Percentiles rank a stretch among this genome's conserved stretches.
These are phyloP conservation scores for Botrytis sinoallii DNA, from an alignment of 2,329 filamentous ascomycete species.

Conservation along the genomic window DNA sequence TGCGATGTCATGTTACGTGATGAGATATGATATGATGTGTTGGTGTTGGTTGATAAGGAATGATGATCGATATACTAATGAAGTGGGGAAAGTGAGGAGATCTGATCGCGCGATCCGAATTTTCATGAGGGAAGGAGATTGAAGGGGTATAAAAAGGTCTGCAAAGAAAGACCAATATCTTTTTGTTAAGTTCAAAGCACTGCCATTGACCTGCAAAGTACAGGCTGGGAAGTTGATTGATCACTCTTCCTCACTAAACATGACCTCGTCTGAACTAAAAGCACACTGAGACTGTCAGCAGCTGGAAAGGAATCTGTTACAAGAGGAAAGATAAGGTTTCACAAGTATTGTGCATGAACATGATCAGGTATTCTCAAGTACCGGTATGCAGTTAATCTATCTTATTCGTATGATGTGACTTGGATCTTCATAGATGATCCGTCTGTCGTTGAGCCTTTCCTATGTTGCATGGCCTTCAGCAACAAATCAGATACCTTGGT, in stretches of 20 bases:
- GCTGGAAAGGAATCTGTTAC: background rate
- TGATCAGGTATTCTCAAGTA: background rate
- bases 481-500: constrained; percentile 1
- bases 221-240: background rate
- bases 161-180: background rate
- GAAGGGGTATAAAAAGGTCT: background rate
- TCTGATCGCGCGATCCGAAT: background rate
- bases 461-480: background rate
- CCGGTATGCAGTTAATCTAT: background rate
- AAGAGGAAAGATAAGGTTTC: background rate
- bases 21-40: background rate
- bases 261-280: background rate
- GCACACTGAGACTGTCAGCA: background rate
- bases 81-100: background rate
- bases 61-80: background rate
- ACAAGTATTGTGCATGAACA: background rate
- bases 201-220: background rate
- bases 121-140: background rate
- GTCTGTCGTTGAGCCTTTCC: background rate
- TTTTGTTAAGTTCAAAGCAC: background rate
- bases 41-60: background rate
- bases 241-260: background rate
- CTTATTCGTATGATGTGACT: constrained; percentile 4
- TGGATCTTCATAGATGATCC: background rate
- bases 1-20: background rate